Evolutionary conservation across 495 filamentous ascomycete species (phyloP).

Genomic region (Penicillium steckii): DNA sequence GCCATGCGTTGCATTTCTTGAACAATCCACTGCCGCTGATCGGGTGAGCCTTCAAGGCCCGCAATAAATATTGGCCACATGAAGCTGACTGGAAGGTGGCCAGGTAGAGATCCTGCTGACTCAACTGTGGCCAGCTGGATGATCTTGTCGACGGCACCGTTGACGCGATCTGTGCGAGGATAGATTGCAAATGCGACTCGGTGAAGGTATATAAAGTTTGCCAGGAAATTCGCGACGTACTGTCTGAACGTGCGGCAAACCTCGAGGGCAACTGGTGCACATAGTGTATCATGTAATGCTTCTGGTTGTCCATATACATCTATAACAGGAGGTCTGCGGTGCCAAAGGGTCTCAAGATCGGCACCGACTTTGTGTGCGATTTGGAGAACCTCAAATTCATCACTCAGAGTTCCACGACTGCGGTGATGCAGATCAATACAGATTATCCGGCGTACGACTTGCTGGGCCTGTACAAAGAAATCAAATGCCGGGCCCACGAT

Average conservation of each 20-base stretch:
- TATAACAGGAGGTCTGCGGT: constrained; percentile 32
- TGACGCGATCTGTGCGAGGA: constrained; percentile 40
- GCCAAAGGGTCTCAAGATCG: constrained; percentile 41
- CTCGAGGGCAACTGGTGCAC: constrained; percentile 23
- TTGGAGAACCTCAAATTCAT: constrained; percentile 44
- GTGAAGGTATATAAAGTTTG: constrained; percentile 43
- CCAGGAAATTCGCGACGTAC: constrained; percentile 41
- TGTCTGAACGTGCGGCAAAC: constrained; percentile 37
- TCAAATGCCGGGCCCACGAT: constrained; percentile 35
- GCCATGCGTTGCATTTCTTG: constrained; percentile 39
- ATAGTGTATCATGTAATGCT: constrained; percentile 25
- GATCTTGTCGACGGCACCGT: constrained; percentile 39
- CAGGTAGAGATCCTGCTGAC: constrained; percentile 8
- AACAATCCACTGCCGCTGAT: constrained; percentile 37
- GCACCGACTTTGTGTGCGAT: constrained; percentile 41
- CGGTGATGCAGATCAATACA: constrained; percentile 42
- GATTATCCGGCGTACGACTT: constrained; percentile 39
- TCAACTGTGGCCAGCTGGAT: constrained; percentile 39
- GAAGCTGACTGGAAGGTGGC: constrained; percentile 32
- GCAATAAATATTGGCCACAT: constrained; percentile 42
- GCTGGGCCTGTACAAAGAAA: constrained; percentile 38
- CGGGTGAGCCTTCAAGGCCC: constrained; percentile 33
- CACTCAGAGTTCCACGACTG: constrained; percentile 38
- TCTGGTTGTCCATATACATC: constrained; percentile 33
- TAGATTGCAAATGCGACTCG: constrained; percentile 45